phyloP scores from a whole-genome alignment of 2,329 filamentous ascomycete genomes.

The Claviceps quebecensis region DNA sequence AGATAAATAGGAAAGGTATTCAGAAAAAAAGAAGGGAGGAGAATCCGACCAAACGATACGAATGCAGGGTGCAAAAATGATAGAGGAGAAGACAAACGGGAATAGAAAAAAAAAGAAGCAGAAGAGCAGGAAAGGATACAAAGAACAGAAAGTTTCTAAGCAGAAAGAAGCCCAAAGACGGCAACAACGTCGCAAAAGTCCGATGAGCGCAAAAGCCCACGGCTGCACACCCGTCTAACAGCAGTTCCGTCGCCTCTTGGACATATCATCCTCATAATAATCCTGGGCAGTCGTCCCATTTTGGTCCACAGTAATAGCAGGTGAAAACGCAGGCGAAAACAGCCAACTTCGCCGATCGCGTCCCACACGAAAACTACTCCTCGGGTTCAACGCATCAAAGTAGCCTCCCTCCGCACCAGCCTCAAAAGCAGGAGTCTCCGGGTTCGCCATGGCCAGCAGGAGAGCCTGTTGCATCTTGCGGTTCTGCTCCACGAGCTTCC shows the following conservation, averaged over 20 bases:
- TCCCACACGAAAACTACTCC: conserved; percentile 42
- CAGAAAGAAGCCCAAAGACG: neutral
- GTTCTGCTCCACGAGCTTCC: conserved; percentile 51
- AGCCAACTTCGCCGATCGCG: conserved; percentile 45
- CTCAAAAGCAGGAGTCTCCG: conserved; percentile 33
- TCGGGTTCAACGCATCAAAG: conserved; percentile 34
- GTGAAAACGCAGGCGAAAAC: conserved; percentile 40
- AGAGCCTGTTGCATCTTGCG: conserved; percentile 47
- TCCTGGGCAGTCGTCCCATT: conserved; percentile 18
- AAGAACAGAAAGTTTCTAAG: too few relatives aligned
- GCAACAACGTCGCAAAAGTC: too few relatives aligned
- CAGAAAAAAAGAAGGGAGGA: too few relatives aligned
- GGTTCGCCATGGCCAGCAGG: conserved; percentile 38
- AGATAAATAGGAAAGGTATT: too few relatives aligned
- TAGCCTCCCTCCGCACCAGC: conserved; percentile 32
- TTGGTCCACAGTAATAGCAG: conserved; percentile 34
- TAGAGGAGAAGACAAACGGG: neutral
- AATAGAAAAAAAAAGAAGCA: neutral
- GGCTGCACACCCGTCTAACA: conserved; percentile 11
- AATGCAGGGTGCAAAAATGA: too few relatives aligned
- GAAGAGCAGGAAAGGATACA: neutral
- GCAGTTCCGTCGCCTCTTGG: conserved; percentile 16
- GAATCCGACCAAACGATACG: too few relatives aligned
- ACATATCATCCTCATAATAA: conserved; percentile 9
- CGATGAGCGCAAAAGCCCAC: too few relatives aligned